A percentile compares a stretch with the other conserved stretches of the same genome.
Evolutionary conservation across 2,329 filamentous ascomycete genomes (phyloP).

Genomic region (Atkinsonella hypoxylon): DNA sequence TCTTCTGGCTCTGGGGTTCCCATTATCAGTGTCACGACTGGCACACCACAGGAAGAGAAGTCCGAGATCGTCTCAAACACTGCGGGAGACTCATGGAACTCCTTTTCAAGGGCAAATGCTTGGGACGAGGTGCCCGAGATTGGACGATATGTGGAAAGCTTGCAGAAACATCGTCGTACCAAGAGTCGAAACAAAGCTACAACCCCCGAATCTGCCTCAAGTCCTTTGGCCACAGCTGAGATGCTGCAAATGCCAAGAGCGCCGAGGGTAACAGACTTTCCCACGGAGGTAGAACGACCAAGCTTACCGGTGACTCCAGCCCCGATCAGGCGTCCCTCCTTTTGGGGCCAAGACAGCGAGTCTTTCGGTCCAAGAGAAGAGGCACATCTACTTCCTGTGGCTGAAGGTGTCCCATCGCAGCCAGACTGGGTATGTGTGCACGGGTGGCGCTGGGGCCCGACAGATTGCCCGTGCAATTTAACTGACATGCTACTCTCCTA

Average conservation of each 20-base stretch:
- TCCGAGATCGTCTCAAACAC: not conserved
- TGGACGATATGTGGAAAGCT: constrained; percentile 68
- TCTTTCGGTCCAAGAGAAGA: constrained; percentile 37
- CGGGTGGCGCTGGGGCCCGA: constrained; percentile 34
- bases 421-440: constrained; percentile 85
- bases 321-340: constrained; percentile 56
- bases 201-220: not conserved
- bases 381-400: constrained; percentile 51
- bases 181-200: constrained; percentile 16
- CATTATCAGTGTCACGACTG: not conserved
- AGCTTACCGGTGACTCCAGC: constrained; percentile 86
- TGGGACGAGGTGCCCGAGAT: constrained; percentile 93
- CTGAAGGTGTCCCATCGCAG: constrained; percentile 77
- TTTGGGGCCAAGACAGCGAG: constrained; percentile 41
- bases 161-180: constrained; percentile 47
- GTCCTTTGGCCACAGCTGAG: not conserved
- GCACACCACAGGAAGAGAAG: not conserved
- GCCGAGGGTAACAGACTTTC: constrained; percentile 76
- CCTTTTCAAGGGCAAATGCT: constrained; percentile 67
- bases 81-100: constrained; percentile 51
- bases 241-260: constrained; percentile 21
- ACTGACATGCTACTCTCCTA: constrained; percentile 38
- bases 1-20: not conserved
- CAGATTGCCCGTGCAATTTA: constrained; percentile 43
- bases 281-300: constrained; percentile 67